These are phyloP conservation scores for Chytridiales sp. DNA, from an alignment of 371 early-diverging fungal species.

Conservation along the genomic window DNA sequence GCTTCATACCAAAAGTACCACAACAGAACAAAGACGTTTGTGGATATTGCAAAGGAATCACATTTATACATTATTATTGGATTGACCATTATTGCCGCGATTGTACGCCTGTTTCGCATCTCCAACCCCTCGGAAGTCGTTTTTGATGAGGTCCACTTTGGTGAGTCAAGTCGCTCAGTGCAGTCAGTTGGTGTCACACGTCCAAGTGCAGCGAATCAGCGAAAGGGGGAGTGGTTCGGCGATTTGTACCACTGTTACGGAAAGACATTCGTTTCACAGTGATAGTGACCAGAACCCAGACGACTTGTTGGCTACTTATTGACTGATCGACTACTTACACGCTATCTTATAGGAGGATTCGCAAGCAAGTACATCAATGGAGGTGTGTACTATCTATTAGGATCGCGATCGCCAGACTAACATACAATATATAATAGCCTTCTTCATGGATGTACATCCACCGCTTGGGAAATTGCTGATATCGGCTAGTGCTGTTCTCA, in stretches of 20 bases:
- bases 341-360: no score
- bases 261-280: no score
- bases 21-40: no score
- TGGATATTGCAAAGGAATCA: slow-evolving; percentile 13
- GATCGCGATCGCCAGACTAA: no score
- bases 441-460: slow-evolving; percentile 58
- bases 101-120: slow-evolving; percentile 44
- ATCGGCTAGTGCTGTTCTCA: slow-evolving; percentile 86
- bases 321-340: no score
- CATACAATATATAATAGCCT: no score
- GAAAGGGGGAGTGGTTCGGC: background rate
- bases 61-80: slow-evolving; percentile 21
- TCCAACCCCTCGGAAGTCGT: slow-evolving; percentile 44
- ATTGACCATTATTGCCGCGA: slow-evolving; percentile 32
- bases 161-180: no score
- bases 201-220: background rate
- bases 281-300: no score
- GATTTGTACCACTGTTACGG: slow-evolving; percentile 1
- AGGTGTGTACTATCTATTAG: no score
- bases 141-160: slow-evolving; percentile 73
- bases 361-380: slow-evolving; percentile 50
- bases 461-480: slow-evolving; percentile 97
- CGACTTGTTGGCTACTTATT: background rate
- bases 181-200: no score
- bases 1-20: no score